Percentiles rank a stretch among this genome's conserved stretches.
Evolutionary conservation across 1,284 basidiomycete genomes (phyloP).

Genomic region (Heimioporus retisporus): DNA sequence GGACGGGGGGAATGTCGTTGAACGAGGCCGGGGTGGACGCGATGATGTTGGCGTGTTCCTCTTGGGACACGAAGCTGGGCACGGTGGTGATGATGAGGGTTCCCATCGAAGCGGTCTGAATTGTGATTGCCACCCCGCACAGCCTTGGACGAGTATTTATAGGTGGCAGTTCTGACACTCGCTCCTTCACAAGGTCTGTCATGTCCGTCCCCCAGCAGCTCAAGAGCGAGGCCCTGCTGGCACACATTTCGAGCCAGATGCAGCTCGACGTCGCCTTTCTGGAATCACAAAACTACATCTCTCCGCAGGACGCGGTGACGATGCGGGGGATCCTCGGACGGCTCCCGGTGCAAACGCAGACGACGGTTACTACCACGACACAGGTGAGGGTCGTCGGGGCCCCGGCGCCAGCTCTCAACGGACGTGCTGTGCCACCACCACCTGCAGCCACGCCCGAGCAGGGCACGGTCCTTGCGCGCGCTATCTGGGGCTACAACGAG

Average conservation of each 20-base stretch:
- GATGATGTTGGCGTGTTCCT: slow-evolving; percentile 74
- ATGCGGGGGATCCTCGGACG: slow-evolving; percentile 59
- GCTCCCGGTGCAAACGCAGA: slow-evolving; percentile 47
- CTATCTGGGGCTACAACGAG: slow-evolving; percentile 76
- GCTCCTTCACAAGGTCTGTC: too few species aligned
- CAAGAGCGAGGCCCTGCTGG: slow-evolving; percentile 53
- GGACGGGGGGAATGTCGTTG: slow-evolving; percentile 81
- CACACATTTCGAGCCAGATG: slow-evolving; percentile 72
- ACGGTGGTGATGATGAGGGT: slow-evolving; percentile 52
- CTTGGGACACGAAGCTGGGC: slow-evolving; percentile 71
- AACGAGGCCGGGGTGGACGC: slow-evolving; percentile 86
- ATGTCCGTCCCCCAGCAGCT: slow-evolving; percentile 35
- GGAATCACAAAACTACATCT: slow-evolving; percentile 65
- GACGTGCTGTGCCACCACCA: slow-evolving; percentile 27
- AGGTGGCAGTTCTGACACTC: too few species aligned
- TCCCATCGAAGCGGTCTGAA: not conserved
- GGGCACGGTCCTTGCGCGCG: slow-evolving; percentile 53
- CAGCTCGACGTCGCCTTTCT: slow-evolving; percentile 71
- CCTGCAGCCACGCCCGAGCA: slow-evolving; percentile 25
- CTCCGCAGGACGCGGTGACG: slow-evolving; percentile 58
- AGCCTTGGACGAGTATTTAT: not conserved
- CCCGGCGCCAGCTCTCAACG: not conserved
- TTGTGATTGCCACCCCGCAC: not conserved
- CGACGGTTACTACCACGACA: slow-evolving; percentile 20
- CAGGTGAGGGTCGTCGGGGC: slow-evolving; percentile 20